Percentiles rank a stretch among this genome's conserved stretches.
Conservation (phyloP, 148 eudicot genomes). For the Diospyros lotus region DNA sequence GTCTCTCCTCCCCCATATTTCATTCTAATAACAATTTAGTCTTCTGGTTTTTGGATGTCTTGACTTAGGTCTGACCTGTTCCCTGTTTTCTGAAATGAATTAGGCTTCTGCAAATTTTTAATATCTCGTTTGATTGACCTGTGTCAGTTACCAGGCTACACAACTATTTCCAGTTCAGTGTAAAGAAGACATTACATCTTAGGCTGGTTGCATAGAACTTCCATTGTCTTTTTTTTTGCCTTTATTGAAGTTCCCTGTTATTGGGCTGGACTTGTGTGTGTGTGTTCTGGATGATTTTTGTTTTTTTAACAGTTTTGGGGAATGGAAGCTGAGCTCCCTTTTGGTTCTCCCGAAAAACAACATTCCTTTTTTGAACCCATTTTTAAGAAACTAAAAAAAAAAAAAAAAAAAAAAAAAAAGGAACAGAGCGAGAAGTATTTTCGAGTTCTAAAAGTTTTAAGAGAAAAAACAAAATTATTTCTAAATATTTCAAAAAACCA, state of each 20-base stretch:
- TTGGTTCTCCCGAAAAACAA: too few species aligned
- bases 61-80: constrained; percentile 2
- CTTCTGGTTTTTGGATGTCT: background rate
- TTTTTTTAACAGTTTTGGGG: too few species aligned
- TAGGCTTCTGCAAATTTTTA: background rate
- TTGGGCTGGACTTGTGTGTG: background rate
- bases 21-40: background rate
- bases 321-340: too few species aligned
- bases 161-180: background rate
- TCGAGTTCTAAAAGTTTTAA: too few species aligned
- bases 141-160: background rate
- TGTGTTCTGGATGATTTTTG: too few species aligned
- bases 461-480: too few species aligned
- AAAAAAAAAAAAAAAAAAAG: too few species aligned
- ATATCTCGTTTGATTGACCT: background rate
- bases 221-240: background rate
- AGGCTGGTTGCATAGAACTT: background rate
- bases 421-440: too few species aligned
- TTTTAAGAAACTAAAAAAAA: too few species aligned
- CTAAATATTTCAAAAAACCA: too few species aligned
- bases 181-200: background rate
- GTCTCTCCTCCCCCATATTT: background rate
- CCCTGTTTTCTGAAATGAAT: background rate
- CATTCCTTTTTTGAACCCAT: too few species aligned
- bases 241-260: background rate